Conservation (phyloP, 2,329 filamentous ascomycete genomes). For the Rutstroemia sp. region DNA sequence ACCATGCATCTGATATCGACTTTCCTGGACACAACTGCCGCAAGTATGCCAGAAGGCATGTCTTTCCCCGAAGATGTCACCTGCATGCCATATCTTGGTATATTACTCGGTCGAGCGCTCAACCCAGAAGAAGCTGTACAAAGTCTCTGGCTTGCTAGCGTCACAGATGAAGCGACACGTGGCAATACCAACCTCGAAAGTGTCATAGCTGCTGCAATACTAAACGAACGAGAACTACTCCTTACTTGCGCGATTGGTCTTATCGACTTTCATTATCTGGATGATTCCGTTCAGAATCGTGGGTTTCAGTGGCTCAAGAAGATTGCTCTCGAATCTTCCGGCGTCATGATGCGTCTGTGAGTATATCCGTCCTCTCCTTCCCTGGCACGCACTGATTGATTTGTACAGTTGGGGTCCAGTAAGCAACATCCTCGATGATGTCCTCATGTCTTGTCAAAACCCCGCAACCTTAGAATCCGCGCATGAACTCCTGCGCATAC, state of each 20-base stretch:
- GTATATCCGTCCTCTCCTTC: slow-evolving; percentile 22
- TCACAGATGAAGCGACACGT: slow-evolving; percentile 30
- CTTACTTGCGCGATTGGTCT: slow-evolving; percentile 56
- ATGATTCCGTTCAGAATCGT: slow-evolving; percentile 53
- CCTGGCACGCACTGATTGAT: background rate
- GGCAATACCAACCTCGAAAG: slow-evolving; percentile 34
- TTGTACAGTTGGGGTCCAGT: slow-evolving; percentile 45
- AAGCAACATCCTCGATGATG: slow-evolving; percentile 50
- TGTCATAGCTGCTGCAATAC: slow-evolving; percentile 36
- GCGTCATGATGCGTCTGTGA: slow-evolving; percentile 52
- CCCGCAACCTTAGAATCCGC: slow-evolving; percentile 51
- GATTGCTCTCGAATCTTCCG: slow-evolving; percentile 45
- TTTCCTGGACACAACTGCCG: slow-evolving; percentile 47
- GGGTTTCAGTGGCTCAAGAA: slow-evolving; percentile 53
- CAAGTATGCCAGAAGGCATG: slow-evolving; percentile 21
- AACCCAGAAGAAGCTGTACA: slow-evolving; percentile 54
- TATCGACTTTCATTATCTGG: slow-evolving; percentile 58
- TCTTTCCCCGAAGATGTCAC: slow-evolving; percentile 26
- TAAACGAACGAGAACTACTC: slow-evolving; percentile 54
- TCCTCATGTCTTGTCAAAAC: slow-evolving; percentile 54
- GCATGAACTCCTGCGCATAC: slow-evolving; percentile 50
- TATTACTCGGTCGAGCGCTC: slow-evolving; percentile 50
- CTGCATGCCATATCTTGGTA: slow-evolving; percentile 47
- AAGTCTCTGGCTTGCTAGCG: slow-evolving; percentile 47
- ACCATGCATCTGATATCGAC: slow-evolving; percentile 54